Evolutionary conservation across 129 eudicot genomes (phyloP), one percentile per base, ranked within the genome.

Genomic region (Tagetes erecta): DNA sequence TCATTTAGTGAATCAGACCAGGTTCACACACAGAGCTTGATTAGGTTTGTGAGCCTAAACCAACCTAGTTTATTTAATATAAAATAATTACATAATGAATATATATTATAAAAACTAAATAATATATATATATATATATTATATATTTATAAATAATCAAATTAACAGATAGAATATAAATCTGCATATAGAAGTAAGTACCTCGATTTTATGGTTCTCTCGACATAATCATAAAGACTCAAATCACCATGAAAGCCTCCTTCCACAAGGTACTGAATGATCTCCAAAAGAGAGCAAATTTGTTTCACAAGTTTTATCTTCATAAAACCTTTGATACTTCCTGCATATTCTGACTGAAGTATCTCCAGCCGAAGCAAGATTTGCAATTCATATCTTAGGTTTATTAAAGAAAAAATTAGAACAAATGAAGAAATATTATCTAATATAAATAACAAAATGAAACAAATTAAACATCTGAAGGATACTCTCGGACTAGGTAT

Each of bases 301-400:
- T 91, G 97, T 85, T 91, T 94, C 78, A 94, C 81, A 59, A 94
- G 85, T 80, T 91, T 94, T 81, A 41, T 75, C 83, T 91, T 88
- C 64, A 82, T 63, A 12, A 75, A 64, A 69, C 83, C 83, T 42
- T 78, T 73, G 10, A 94, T 83, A 52, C 78, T 84, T 67, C 20
- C 85, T 31, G 86, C 84, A 71, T 83, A 60, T 49, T 83, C 84
- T 39, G 96, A 91, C 74, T 83, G 85, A 56, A 94, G 90, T 71
- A 94, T 91, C 84, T 94, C 99, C 88, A 94, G 79, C 49, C 99
- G 89, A 9, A 94, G 89, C 42, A 94, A 85, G 76, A 94, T 84
- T 82, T 94, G 96, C 73, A 91, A 73, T 79, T 94, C 97, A 80
- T 88, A 91, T 88, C 99, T 94, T 73, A 30, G 64, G 62, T 62